These are phyloP conservation scores for Besnoitia besnoiti DNA, from an alignment of 169 alveolate species.

Conservation along the genomic window DNA sequence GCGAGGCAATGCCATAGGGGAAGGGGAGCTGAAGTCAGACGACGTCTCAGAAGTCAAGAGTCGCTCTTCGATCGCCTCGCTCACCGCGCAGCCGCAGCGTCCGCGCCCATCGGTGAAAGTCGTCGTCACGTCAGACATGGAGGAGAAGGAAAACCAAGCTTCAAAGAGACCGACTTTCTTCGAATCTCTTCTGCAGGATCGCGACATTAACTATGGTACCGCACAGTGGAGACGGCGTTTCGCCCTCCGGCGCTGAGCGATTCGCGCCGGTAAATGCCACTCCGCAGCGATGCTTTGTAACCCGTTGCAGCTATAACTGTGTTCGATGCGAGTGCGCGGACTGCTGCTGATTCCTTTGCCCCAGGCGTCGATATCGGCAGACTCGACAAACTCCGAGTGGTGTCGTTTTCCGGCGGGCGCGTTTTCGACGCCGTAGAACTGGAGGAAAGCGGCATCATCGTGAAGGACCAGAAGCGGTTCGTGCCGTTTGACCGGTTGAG, in stretches of 20 bases:
- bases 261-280: no score
- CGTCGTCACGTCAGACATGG: slow-evolving; percentile 17
- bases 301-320: no score
- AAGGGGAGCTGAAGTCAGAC: no score
- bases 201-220: background rate
- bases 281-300: no score
- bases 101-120: slow-evolving; percentile 15
- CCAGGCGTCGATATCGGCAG: background rate
- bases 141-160: background rate
- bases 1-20: no score
- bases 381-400: slow-evolving; percentile 32
- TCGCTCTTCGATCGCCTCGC: background rate
- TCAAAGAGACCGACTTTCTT: slow-evolving; percentile 30
- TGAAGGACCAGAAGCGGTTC: slow-evolving; percentile 3
- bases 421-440: slow-evolving; percentile 21
- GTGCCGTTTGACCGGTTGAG: background rate
- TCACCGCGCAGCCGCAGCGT: background rate
- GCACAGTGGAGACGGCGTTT: background rate
- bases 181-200: slow-evolving; percentile 1
- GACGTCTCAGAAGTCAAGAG: background rate
- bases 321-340: no score
- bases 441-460: slow-evolving; percentile 18
- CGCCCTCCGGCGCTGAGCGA: background rate
- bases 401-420: slow-evolving; percentile 53
- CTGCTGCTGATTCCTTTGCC: background rate